Conservation (phyloP, 176 grass and related monocot genomes). For the Tillandsia fasciculata region DNA sequence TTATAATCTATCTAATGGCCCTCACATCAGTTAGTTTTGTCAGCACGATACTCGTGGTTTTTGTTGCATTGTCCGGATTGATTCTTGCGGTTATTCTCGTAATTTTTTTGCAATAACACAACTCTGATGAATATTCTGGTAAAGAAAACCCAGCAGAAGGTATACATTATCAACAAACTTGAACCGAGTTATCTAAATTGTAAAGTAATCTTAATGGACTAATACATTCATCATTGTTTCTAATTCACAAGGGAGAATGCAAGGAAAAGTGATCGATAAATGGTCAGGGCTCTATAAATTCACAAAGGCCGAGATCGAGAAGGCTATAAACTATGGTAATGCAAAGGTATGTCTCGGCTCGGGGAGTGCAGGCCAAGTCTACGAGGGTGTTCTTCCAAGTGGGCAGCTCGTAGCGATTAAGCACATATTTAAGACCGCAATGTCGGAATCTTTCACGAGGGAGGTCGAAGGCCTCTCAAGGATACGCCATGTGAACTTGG, state of each 20-base stretch:
- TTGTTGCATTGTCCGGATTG: conserved; percentile 13
- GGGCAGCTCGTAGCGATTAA: conserved; percentile 55
- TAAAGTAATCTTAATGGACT: background rate
- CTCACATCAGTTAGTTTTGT: conserved; percentile 24
- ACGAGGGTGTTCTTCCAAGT: conserved; percentile 52
- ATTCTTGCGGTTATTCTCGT: conserved; percentile 12
- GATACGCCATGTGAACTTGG: conserved; percentile 45
- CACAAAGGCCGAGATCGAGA: conserved; percentile 46
- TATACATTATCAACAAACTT: background rate
- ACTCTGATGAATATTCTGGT: background rate
- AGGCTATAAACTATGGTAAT: conserved; percentile 37
- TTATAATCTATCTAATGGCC: background rate
- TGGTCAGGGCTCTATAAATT: conserved; percentile 63
- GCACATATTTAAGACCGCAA: conserved; percentile 40
- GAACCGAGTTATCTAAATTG: background rate
- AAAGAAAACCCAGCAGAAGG: conserved; percentile 15
- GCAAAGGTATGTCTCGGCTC: conserved; percentile 34
- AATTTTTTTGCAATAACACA: conserved; percentile 22
- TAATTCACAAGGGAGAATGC: conserved; percentile 4
- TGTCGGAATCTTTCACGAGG: conserved; percentile 33
- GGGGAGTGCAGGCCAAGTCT: conserved; percentile 49
- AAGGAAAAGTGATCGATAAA: conserved; percentile 23
- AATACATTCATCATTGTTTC: background rate
- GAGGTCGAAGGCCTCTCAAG: conserved; percentile 53
- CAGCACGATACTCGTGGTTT: background rate